Percentiles rank a stretch among this genome's conserved stretches.
Evolutionary conservation across 345 rosid genomes (phyloP).

Genomic region (Lagerstroemia speciosa): DNA sequence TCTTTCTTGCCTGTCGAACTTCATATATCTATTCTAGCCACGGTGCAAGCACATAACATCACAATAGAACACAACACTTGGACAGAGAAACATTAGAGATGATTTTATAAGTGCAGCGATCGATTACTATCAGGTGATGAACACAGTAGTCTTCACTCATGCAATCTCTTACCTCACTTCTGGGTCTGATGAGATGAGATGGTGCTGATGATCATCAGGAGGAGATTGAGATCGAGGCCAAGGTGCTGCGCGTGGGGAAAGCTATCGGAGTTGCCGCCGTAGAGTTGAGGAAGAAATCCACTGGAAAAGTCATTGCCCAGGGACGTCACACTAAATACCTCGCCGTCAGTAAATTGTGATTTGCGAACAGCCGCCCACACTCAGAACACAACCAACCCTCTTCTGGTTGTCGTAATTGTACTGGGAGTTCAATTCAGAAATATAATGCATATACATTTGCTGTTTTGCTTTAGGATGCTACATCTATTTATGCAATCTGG

Average conservation of each 20-base stretch:
- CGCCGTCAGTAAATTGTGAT: slow-evolving; percentile 44
- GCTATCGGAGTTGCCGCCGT: slow-evolving; percentile 64
- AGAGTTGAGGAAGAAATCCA: slow-evolving; percentile 71
- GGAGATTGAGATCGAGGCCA: slow-evolving; percentile 63
- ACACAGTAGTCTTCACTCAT: no score
- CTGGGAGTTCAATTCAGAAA: no score
- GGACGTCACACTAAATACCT: slow-evolving; percentile 94
- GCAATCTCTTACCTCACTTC: not conserved
- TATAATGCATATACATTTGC: no score
- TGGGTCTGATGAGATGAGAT: not conserved
- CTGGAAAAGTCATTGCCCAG: slow-evolving; percentile 74
- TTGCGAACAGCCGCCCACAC: not conserved
- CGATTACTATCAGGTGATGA: no score
- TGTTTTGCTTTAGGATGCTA: no score
- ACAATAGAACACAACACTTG: no score
- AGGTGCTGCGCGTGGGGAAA: slow-evolving; percentile 66
- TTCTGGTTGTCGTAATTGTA: not conserved
- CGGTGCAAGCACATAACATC: no score
- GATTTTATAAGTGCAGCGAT: no score
- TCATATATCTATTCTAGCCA: no score
- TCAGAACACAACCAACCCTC: not conserved
- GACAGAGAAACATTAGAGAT: no score
- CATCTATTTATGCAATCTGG: no score
- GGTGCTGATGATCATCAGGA: slow-evolving; percentile 26
- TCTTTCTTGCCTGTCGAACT: not conserved